Percentiles rank a stretch among this genome's conserved stretches.
These are phyloP conservation scores for Debaryomyces nepalensis DNA, from an alignment of 1,139 yeast genomes.

Conservation along the genomic window DNA sequence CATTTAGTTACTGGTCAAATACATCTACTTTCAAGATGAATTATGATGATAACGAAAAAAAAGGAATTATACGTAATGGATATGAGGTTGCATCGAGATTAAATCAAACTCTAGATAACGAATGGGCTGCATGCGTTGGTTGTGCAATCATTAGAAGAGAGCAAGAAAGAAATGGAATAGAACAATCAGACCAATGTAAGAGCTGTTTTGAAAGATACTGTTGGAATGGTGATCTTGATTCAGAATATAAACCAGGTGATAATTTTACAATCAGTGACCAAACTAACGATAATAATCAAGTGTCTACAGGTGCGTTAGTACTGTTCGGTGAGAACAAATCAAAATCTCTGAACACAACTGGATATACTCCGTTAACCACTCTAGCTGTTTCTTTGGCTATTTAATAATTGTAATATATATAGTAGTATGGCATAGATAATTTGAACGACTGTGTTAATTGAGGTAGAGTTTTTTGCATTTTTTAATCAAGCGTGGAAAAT, in stretches of 20 bases:
- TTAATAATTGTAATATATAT: no score
- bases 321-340: constrained; percentile 11
- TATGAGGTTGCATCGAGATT: constrained; percentile 76
- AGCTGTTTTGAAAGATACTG: constrained; percentile 76
- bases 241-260: constrained; percentile 28
- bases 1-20: constrained; percentile 69
- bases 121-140: constrained; percentile 79
- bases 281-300: constrained; percentile 39
- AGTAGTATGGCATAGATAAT: no score
- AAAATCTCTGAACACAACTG: constrained; percentile 15
- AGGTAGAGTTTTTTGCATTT: no score
- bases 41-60: constrained; percentile 62
- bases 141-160: constrained; percentile 89
- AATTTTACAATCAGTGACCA: constrained; percentile 55
- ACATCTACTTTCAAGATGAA: constrained; percentile 72
- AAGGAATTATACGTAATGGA: constrained; percentile 73
- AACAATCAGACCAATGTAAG: constrained; percentile 73
- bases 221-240: constrained; percentile 66
- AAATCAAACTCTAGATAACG: constrained; percentile 67
- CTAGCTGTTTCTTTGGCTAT: constrained; percentile 13
- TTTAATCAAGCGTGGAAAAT: no score
- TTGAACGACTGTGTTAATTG: no score
- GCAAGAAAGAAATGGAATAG: constrained; percentile 69
- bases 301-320: constrained; percentile 22
- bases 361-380: constrained; percentile 20